A percentile compares a stretch with the other conserved stretches of the same genome.
phyloP scores from a whole-genome alignment of 2,329 filamentous ascomycete genomes.

The Mycocentrospora acerina region DNA sequence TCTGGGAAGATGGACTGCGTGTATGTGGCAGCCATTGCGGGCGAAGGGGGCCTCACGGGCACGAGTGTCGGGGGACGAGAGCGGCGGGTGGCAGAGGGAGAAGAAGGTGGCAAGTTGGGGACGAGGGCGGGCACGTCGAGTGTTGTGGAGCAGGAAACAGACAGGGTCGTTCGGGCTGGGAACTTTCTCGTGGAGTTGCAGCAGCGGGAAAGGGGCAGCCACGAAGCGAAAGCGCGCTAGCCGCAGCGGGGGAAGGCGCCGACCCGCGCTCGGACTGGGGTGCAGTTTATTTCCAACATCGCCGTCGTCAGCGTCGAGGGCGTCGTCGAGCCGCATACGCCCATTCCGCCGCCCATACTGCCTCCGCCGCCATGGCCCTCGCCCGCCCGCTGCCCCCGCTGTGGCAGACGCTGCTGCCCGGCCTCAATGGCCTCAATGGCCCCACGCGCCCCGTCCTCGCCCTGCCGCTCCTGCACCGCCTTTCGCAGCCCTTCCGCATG shows the following conservation, averaged over 20 bases:
- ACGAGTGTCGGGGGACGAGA: conserved; percentile 8
- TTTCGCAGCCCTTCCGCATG: conserved; percentile 54
- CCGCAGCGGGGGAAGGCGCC: conserved; percentile 24
- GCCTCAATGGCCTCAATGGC: conserved; percentile 46
- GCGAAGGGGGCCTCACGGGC: conserved; percentile 26
- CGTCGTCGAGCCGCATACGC: conserved; percentile 5
- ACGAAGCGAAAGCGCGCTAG: conserved; percentile 42
- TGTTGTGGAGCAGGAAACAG: conserved; percentile 29
- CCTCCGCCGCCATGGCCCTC: conserved; percentile 37
- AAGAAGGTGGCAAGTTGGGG: conserved; percentile 12
- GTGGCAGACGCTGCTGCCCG: conserved; percentile 57
- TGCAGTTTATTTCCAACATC: conserved; percentile 34
- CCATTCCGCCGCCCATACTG: conserved; percentile 5
- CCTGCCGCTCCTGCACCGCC: conserved; percentile 47
- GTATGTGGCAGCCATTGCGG: conserved; percentile 65
- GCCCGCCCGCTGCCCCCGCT: conserved; percentile 46
- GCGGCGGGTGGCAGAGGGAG: conserved; percentile 14
- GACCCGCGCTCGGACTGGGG: conserved; percentile 25
- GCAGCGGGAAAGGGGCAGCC: conserved; percentile 44
- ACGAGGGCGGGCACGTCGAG: conserved; percentile 16
- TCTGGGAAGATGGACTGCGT: conserved; percentile 73
- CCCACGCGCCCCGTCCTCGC: conserved; percentile 42
- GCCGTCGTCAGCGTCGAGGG: conserved; percentile 14
- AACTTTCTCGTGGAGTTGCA: conserved; percentile 41
- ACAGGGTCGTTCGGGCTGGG: conserved; percentile 35